A percentile compares a stretch with the other conserved stretches of the same genome.
Conservation (phyloP, 2,329 filamentous ascomycete genomes). For the Rutstroemia sp. region DNA sequence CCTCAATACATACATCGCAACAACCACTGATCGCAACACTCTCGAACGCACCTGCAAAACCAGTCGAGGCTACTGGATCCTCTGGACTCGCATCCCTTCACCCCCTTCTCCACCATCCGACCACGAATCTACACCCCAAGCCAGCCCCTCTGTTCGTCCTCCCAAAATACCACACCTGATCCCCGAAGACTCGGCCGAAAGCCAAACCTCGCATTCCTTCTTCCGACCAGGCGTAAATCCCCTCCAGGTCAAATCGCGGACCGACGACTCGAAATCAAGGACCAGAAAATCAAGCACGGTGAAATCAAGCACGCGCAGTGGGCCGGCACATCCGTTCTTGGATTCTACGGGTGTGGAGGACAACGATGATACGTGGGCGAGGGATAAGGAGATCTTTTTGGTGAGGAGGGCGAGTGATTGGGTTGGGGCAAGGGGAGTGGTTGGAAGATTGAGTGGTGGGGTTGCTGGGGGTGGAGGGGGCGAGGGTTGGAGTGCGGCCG, state of each 20-base stretch:
- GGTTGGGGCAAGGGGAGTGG: conserved; percentile 12
- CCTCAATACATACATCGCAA: conserved; percentile 45
- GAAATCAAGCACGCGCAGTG: conserved; percentile 16
- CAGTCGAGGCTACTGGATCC: conserved; percentile 61
- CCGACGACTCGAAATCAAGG: not conserved
- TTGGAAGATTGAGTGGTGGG: conserved; percentile 43
- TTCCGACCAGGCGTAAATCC: conserved; percentile 1
- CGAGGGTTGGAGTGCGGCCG: conserved; percentile 26
- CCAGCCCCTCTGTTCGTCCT: not conserved
- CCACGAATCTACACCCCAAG: not conserved
- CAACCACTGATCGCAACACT: conserved; percentile 36
- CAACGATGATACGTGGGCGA: conserved; percentile 3
- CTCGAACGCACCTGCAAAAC: conserved; percentile 59
- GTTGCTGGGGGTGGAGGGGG: conserved; percentile 38
- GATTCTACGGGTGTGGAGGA: conserved; percentile 7
- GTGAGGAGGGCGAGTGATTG: conserved; percentile 54
- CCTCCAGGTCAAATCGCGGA: not conserved
- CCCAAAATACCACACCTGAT: conserved; percentile 12
- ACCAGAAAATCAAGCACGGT: not conserved
- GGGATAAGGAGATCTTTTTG: conserved; percentile 53
- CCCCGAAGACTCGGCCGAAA: conserved; percentile 10
- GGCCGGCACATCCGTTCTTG: conserved; percentile 26
- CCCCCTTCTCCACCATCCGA: conserved; percentile 28
- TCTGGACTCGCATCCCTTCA: conserved; percentile 50
- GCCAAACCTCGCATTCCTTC: not conserved